Base-by-base conservation (phyloP, 306 rosid genomes). In the Medicago arabica region DNA sequence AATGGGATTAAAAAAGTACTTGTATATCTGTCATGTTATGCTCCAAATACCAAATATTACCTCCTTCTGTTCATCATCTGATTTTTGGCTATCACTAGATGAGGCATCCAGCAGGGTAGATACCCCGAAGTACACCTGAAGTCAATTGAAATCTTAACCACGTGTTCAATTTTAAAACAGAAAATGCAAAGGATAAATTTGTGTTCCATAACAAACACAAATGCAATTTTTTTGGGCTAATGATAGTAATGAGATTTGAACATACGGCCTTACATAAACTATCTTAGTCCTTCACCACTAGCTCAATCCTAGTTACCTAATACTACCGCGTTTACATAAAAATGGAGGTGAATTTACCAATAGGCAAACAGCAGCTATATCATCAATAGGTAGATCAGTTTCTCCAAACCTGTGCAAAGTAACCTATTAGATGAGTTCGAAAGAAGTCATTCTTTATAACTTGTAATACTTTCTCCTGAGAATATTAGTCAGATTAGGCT, bases 41-140 rank as follows among this genome's bases (percentile, higher is more conserved):
- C 78, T 44, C 36, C 63, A 46, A 76, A 65, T 75, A 75, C 53
- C 65, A 80, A 71, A 57, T 60, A 18, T 74, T 86, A 92, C 97
- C 99, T 95, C 97, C 87, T 89, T 92, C 81, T 95, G 98, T 84
- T 95, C 97, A 55, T 92, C 98, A 80, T 92, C 96, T 81, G 97
- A 86, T 81, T 89, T 91, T 75, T 81, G 82, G 75, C 88, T 78
- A 75, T 90, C 93, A 78, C 86, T 86, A 34, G 97, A 88, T 67
- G 91, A 80, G 70, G 99, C 97, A 86, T 92, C 99, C 62, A 87
- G 78, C 88, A 95, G 88, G 9, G 99, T 95, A 66, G 97, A 92
- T 69, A 95, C 87, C 78, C 97, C 98, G 83, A 96, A 95, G 88
- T 95, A 95, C 65, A 90, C 92, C 99, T 90, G 85, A 81, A 71